phyloP scores from a whole-genome alignment of 257 asterid species.

The Solanum virginianum region DNA sequence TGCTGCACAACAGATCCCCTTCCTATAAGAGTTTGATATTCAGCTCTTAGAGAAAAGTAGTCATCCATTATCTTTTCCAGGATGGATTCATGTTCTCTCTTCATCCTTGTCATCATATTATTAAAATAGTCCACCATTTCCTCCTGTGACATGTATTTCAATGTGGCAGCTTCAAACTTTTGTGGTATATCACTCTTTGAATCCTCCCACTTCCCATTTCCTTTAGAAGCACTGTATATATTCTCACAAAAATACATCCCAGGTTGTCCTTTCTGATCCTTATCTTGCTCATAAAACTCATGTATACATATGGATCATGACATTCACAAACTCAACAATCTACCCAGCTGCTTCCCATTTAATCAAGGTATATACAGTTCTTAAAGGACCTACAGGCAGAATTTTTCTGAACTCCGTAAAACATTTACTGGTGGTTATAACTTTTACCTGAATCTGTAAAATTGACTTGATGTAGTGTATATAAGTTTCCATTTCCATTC shows the following conservation, averaged over 20 bases:
- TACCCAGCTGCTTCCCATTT: neutral
- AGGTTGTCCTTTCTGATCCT: neutral
- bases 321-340: neutral
- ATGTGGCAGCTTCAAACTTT: too few relatives aligned
- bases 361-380: too few relatives aligned
- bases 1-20: too few relatives aligned
- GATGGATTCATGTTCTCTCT: too few relatives aligned
- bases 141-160: too few relatives aligned
- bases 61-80: too few relatives aligned
- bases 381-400: too few relatives aligned
- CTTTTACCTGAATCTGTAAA: constrained; percentile 47
- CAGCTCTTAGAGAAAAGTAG: too few relatives aligned
- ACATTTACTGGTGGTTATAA: neutral
- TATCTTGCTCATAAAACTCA: neutral
- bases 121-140: too few relatives aligned
- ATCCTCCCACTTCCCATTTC: neutral
- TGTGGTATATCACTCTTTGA: too few relatives aligned
- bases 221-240: neutral
- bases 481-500: constrained; percentile 91
- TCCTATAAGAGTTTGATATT: too few relatives aligned
- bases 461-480: constrained; percentile 84
- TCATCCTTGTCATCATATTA: too few relatives aligned
- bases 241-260: neutral
- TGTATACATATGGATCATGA: neutral
- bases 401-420: neutral